A percentile compares a stretch with the other conserved stretches of the same genome.
Conservation (phyloP, 169 alveolate genomes). For the Babesia gibsoni region DNA sequence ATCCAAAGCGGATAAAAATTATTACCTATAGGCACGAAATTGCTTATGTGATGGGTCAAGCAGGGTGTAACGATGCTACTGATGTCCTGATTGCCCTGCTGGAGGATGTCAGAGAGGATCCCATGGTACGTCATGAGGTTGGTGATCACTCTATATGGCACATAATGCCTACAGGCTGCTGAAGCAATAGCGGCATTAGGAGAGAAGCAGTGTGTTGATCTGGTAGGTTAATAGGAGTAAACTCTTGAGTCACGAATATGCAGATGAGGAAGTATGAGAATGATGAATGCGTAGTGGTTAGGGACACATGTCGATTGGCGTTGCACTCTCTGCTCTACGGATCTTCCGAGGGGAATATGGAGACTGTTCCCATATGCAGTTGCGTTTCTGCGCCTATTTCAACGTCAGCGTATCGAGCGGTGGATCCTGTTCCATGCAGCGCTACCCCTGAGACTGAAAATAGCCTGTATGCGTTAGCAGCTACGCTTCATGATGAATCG, state of each 20-base stretch:
- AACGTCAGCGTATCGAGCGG: constrained; percentile 59
- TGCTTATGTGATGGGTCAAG: constrained; percentile 89
- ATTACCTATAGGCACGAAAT: constrained; percentile 82
- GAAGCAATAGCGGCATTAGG: constrained; percentile 81
- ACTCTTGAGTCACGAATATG: not conserved
- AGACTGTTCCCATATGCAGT: not conserved
- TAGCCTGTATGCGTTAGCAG: constrained; percentile 10
- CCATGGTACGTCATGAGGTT: constrained; percentile 89
- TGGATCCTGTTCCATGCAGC: constrained; percentile 60
- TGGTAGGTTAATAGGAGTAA: constrained; percentile 57
- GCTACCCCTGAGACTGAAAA: constrained; percentile 2
- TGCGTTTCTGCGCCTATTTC: constrained; percentile 35
- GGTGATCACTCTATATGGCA: constrained; percentile 49
- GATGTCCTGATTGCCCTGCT: constrained; percentile 65
- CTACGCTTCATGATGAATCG: constrained; percentile 32
- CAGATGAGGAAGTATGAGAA: constrained; percentile 49
- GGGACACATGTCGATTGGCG: constrained; percentile 60
- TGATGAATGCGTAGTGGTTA: constrained; percentile 33
- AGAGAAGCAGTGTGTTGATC: constrained; percentile 62
- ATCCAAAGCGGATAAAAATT: not conserved
- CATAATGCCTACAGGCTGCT: constrained; percentile 55
- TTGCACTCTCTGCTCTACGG: constrained; percentile 40
- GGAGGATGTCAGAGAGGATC: constrained; percentile 76
- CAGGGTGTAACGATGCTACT: constrained; percentile 73
- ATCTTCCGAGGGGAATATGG: not conserved